These are phyloP conservation scores for Clavulina sp. DNA, from an alignment of 768 basidiomycete species.

Conservation along the genomic window DNA sequence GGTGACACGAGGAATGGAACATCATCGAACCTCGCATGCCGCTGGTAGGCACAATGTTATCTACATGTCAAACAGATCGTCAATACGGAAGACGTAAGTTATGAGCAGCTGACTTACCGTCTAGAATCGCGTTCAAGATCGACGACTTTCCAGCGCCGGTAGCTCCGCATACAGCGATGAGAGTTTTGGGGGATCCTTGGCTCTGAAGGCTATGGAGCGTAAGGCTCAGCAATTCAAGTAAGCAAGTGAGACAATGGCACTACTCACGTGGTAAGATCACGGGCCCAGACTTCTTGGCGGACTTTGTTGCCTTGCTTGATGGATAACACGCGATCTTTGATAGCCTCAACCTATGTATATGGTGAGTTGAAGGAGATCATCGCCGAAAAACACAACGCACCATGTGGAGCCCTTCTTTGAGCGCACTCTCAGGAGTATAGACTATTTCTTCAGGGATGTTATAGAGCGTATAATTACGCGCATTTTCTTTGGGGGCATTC, in stretches of 20 bases:
- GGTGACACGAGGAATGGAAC: neutral
- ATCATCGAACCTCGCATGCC: conserved; percentile 36
- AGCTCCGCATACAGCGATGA: conserved; percentile 48
- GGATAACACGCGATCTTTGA: conserved; percentile 27
- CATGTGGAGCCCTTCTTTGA: conserved; percentile 36
- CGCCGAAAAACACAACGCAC: no score
- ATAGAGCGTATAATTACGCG: no score
- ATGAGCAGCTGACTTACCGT: conserved; percentile 23
- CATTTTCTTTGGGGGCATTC: no score
- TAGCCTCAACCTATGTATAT: no score
- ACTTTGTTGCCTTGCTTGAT: conserved; percentile 36
- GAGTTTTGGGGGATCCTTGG: conserved; percentile 35
- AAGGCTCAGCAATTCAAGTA: neutral
- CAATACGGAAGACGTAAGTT: neutral
- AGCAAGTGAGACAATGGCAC: neutral
- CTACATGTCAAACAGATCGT: conserved; percentile 15
- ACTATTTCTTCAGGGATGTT: no score
- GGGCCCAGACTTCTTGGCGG: conserved; percentile 40
- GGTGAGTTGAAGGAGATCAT: no score
- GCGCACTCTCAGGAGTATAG: conserved; percentile 31
- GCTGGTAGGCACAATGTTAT: conserved; percentile 47
- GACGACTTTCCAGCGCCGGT: conserved; percentile 49
- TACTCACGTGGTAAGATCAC: conserved; percentile 33
- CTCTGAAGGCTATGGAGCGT: conserved; percentile 25
- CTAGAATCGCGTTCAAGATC: conserved; percentile 41